These are phyloP conservation scores for Pseudogymnoascus sp. DNA, from an alignment of 2,329 filamentous ascomycete species.

Conservation along the genomic window DNA sequence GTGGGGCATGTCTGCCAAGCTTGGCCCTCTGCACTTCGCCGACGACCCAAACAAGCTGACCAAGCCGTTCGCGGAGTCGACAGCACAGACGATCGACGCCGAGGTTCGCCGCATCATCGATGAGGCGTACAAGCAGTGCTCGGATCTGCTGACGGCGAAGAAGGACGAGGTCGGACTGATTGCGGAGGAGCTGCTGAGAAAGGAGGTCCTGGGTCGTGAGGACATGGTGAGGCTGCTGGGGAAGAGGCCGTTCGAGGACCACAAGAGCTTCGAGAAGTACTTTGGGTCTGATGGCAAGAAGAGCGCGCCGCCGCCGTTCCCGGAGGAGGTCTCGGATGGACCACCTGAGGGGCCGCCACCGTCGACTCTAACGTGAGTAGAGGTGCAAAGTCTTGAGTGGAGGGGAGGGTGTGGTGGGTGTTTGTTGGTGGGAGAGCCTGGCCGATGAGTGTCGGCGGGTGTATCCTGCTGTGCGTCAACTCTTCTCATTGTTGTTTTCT, in stretches of 20 bases:
- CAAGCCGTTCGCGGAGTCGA: conserved; percentile 94
- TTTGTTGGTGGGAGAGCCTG: neutral
- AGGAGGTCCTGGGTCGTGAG: conserved; percentile 85
- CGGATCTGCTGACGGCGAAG: conserved; percentile 72
- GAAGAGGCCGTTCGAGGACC: conserved; percentile 71
- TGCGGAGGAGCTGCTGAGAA: conserved; percentile 83
- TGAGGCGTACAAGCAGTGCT: conserved; percentile 86
- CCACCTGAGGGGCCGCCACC: neutral
- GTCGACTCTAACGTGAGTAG: neutral
- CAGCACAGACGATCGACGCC: conserved; percentile 80
- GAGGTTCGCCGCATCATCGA: conserved; percentile 91
- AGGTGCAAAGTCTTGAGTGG: neutral
- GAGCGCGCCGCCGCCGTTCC: conserved; percentile 47
- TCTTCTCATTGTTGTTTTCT: conserved; percentile 5
- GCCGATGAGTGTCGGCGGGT: neutral
- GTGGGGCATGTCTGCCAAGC: conserved; percentile 94
- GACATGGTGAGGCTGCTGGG: conserved; percentile 88
- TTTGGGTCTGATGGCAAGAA: conserved; percentile 58
- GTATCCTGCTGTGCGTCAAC: neutral
- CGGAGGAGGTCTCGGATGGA: neutral
- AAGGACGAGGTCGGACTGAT: conserved; percentile 82
- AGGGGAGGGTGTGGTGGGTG: neutral
- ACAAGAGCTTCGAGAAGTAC: conserved; percentile 87
- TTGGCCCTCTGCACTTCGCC: conserved; percentile 87
- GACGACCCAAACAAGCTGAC: conserved; percentile 72